Conservation (phyloP, 352 stramenopile genomes). For the Phytophthora nicotianae region DNA sequence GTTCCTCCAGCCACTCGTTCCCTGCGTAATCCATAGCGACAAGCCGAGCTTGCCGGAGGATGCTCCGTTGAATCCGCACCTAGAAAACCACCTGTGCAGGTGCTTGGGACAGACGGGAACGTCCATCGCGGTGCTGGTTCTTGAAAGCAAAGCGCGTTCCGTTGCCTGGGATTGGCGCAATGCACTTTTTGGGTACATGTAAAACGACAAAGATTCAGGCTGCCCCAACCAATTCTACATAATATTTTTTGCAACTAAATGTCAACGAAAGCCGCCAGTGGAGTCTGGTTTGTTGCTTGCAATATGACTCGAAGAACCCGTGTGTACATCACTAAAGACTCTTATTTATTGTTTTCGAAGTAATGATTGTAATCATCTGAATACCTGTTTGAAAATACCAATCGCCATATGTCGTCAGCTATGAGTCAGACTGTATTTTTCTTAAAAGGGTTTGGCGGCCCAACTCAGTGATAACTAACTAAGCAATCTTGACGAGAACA, state of each 20-base stretch:
- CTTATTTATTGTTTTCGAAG: too few species aligned
- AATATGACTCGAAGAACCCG: not conserved
- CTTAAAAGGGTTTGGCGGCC: too few species aligned
- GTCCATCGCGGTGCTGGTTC: not conserved
- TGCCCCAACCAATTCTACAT: too few species aligned
- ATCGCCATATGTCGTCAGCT: too few species aligned
- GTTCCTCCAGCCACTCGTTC: conserved; percentile 5
- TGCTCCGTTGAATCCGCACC: not conserved
- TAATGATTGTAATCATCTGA: too few species aligned
- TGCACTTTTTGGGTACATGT: conserved; percentile 1
- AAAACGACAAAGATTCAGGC: not conserved
- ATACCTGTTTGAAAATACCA: too few species aligned
- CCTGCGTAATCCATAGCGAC: not conserved
- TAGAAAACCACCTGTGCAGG: not conserved
- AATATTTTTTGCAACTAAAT: too few species aligned
- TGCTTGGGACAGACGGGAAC: not conserved
- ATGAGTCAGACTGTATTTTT: too few species aligned
- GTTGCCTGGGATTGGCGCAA: not conserved
- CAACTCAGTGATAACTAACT: too few species aligned
- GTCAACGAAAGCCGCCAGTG: too few species aligned
- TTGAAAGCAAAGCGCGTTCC: not conserved
- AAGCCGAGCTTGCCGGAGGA: not conserved
- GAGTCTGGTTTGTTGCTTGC: not conserved
- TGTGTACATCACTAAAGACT: too few species aligned
- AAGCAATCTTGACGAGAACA: too few species aligned